Conservation (phyloP, 257 asterid genomes). For the Buddleja alternifolia region DNA sequence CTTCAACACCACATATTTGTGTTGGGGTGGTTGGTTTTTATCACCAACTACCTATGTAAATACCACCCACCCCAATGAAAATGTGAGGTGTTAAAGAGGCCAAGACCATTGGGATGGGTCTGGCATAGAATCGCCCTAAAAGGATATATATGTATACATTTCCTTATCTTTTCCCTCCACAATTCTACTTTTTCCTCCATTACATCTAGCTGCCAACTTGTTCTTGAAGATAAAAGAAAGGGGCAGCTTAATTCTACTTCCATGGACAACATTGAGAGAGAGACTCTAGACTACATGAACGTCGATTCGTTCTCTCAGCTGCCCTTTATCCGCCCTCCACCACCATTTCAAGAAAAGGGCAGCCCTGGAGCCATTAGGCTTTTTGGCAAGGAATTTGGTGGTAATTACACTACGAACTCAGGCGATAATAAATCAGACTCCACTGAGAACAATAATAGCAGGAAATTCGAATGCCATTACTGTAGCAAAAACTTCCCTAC, state of each 20-base stretch:
- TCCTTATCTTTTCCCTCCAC: too few relatives aligned
- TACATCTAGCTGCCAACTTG: too few relatives aligned
- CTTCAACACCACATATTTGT: too few relatives aligned
- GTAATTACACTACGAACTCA: neutral
- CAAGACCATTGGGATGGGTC: too few relatives aligned
- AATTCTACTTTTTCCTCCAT: too few relatives aligned
- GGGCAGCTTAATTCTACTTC: neutral
- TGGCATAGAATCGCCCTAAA: too few relatives aligned
- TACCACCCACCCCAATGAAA: too few relatives aligned
- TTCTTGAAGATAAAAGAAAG: neutral
- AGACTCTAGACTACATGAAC: conserved; percentile 82
- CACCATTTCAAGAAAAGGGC: conserved; percentile 37
- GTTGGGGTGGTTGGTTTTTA: too few relatives aligned
- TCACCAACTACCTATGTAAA: too few relatives aligned
- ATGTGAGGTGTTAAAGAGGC: too few relatives aligned
- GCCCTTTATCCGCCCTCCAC: conserved; percentile 77
- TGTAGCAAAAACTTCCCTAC: conserved; percentile 91
- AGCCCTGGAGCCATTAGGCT: conserved; percentile 57
- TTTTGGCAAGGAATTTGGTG: conserved; percentile 80
- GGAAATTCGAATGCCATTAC: conserved; percentile 87
- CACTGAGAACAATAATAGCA: conserved; percentile 15
- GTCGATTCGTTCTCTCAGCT: conserved; percentile 91
- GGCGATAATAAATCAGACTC: conserved; percentile 11
- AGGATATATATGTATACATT: too few relatives aligned
- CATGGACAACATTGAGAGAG: conserved; percentile 73